Evolutionary conservation across 192 early-diverging fungal species (phyloP).

Genomic region (Backusella circina): DNA sequence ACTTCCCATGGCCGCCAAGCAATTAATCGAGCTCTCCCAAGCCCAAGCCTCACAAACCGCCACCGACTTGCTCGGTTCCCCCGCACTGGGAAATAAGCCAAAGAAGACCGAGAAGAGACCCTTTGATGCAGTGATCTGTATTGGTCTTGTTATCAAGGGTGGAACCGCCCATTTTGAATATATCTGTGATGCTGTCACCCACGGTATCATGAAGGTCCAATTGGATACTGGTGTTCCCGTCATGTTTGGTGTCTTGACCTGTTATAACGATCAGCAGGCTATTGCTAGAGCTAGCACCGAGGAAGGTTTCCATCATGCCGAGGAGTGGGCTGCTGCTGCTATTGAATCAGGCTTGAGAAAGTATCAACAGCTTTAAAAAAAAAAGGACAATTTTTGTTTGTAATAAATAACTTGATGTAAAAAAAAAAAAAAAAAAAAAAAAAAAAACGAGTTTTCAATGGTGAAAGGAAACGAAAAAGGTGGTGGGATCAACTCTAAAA

Average conservation of each 20-base stretch:
- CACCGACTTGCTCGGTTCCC: conserved; percentile 49
- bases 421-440: not conserved
- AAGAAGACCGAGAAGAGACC: conserved; percentile 34
- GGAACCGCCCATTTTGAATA: conserved; percentile 99
- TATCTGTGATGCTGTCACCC: conserved; percentile 90
- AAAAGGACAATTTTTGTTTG: not conserved
- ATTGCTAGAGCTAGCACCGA: conserved; percentile 66
- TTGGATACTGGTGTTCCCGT: conserved; percentile 84
- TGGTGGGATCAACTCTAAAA: not conserved
- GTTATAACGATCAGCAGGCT: conserved; percentile 92
- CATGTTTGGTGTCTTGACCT: conserved; percentile 96
- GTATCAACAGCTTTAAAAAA: conserved; percentile 41
- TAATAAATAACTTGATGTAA: not conserved
- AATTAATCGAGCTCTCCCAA: conserved; percentile 68
- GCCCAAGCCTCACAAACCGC: conserved; percentile 50
- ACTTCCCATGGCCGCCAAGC: conserved; percentile 85
- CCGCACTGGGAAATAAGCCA: not conserved
- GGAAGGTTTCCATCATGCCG: conserved; percentile 92
- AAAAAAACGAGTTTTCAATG: not conserved
- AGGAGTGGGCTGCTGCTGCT: conserved; percentile 92
- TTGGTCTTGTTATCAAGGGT: conserved; percentile 99
- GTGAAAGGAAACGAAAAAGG: not conserved
- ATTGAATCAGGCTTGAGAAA: conserved; percentile 90
- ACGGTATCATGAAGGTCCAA: conserved; percentile 96
- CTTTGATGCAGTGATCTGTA: conserved; percentile 89